phyloP scores from a whole-genome alignment of 257 asterid genomes.

The Haberlea rhodopensis region DNA sequence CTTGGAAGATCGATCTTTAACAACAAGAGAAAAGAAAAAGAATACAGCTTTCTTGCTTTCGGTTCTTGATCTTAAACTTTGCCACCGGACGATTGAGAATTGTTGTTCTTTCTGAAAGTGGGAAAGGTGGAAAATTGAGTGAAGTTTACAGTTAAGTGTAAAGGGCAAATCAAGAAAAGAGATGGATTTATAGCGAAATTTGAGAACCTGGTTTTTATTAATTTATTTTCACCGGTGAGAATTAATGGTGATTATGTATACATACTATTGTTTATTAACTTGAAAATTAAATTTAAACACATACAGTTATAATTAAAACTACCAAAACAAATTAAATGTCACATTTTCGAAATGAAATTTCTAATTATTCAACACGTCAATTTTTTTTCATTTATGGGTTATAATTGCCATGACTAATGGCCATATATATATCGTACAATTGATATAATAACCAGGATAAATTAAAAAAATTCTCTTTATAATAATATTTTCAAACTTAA shows the following conservation, averaged over 20 bases:
- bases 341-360: too few relatives aligned
- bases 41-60: constrained; percentile 9
- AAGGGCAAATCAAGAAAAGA: constrained; percentile 28
- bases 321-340: too few relatives aligned
- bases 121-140: constrained; percentile 30
- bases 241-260: background rate
- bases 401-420: too few relatives aligned
- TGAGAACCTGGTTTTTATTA: background rate
- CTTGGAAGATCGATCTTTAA: background rate
- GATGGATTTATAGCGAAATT: constrained; percentile 43
- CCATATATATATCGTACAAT: too few relatives aligned
- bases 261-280: too few relatives aligned
- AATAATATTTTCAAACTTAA: too few relatives aligned
- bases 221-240: background rate
- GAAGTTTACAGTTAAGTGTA: constrained; percentile 36
- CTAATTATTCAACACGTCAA: too few relatives aligned
- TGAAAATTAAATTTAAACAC: background rate
- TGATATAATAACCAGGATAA: too few relatives aligned
- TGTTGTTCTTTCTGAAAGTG: constrained; percentile 1
- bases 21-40: background rate
- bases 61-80: constrained; percentile 28
- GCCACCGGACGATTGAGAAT: constrained; percentile 11
- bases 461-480: too few relatives aligned
- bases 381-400: too few relatives aligned
- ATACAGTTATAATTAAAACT: too few relatives aligned